Conservation (phyloP, 371 early-diverging fungal species). For the Mortierella sp. region DNA sequence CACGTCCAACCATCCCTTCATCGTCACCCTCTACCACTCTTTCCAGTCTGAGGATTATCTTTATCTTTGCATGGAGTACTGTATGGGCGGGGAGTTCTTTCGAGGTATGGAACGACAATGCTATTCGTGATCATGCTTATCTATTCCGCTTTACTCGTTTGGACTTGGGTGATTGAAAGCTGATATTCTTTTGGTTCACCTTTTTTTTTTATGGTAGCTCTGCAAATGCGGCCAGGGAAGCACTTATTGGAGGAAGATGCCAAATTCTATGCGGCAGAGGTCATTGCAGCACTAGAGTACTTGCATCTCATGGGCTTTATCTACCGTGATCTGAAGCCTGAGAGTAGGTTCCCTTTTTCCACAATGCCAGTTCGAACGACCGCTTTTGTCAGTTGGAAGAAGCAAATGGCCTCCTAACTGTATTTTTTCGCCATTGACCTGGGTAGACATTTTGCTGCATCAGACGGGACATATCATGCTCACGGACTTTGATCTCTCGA, state of each 20-base stretch:
- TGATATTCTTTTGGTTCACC: neutral
- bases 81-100: slow-evolving; percentile 99
- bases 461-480: slow-evolving; percentile 97
- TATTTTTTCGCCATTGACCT: neutral
- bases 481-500: slow-evolving; percentile 97
- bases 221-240: slow-evolving; percentile 90
- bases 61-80: slow-evolving; percentile 99
- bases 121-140: neutral
- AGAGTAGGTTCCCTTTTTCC: slow-evolving; percentile 76
- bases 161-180: neutral
- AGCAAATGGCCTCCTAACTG: neutral
- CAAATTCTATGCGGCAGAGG: slow-evolving; percentile 98
- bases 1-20: slow-evolving; percentile 96
- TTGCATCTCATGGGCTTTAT: slow-evolving; percentile 97
- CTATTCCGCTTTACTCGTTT: neutral
- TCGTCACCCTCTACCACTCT: slow-evolving; percentile 96
- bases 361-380: neutral
- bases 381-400: neutral
- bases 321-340: slow-evolving; percentile 99
- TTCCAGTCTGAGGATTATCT: slow-evolving; percentile 96
- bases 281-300: slow-evolving; percentile 93
- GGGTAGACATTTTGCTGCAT: slow-evolving; percentile 90
- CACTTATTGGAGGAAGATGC: slow-evolving; percentile 91
- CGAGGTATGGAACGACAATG: slow-evolving; percentile 66
- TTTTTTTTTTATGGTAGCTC: slow-evolving; percentile 59